Evolutionary conservation across 2,329 filamentous ascomycete species (phyloP), one percentile per base, ranked within the genome.

Genomic region (Cercospora nicotianae): DNA sequence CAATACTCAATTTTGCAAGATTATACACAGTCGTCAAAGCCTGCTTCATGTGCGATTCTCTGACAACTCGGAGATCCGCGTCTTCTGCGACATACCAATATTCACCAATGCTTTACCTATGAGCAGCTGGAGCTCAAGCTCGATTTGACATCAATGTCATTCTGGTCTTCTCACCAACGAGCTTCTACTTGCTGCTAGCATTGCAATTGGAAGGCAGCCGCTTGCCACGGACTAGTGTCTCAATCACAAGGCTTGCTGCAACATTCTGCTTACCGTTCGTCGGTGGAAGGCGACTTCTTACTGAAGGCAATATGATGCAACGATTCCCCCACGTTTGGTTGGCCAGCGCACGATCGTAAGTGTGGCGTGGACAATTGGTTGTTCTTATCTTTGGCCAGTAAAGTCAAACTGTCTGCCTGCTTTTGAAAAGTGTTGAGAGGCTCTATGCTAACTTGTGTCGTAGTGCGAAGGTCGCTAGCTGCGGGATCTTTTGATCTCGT

Each of bases 131-230:
- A 79, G 65, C 72, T 78, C 42, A 80, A 81, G 67, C 42, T 83
- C 23, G 69, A 77, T 82, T 85, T 69, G 83, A 85, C 72, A 74
- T 83, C n/a, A 73, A 77, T 42, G 83, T 83, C 9, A 82, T 79
- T 2, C 69, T 77, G 16, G 79, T 84, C 72, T 83, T 85, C 75
- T 70, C 85, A 31, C 82, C 82, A 0, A 81, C 80, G 69, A 80
- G 84, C 33, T 13, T 13, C 12, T 26, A 26, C 23, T 26, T 26
- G 23, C 23, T 26, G 23, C 23, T 26, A 26, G 23, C 23, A 26
- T 26, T 26, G 23, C 23, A 26, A 26, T 26, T 4, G 23, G 23
- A 26, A 26, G 23, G 23, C 23, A 26, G 23, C 23, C 23, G 23
- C 23, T 26, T 26, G 23, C 23, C 23, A 26, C 23, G 23, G 23